Percentiles rank a stretch among this genome's conserved stretches.
phyloP scores from a whole-genome alignment of 2,329 filamentous ascomycete species.

The Huntiella moniliformis region DNA sequence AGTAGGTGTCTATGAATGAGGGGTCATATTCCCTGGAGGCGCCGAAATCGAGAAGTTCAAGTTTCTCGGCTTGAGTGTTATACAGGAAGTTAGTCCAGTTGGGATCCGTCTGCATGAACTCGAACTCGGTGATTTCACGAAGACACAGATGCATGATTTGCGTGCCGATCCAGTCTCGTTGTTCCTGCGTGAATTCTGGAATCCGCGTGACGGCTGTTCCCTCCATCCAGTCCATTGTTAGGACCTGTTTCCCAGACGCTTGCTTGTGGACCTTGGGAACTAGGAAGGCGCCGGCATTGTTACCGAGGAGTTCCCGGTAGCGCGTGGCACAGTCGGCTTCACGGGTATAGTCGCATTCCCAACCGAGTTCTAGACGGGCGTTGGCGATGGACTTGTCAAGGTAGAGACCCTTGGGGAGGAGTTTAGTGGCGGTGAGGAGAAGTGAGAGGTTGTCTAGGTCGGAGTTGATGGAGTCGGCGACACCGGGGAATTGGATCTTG shows the following conservation, averaged over 20 bases:
- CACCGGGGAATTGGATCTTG: constrained; percentile 94
- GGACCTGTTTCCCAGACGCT: constrained; percentile 66
- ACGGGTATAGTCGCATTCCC: constrained; percentile 91
- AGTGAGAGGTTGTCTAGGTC: constrained; percentile 87
- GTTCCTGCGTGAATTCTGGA: constrained; percentile 54
- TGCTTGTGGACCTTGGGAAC: constrained; percentile 63
- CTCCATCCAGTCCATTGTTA: constrained; percentile 85
- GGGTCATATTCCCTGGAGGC: constrained; percentile 72
- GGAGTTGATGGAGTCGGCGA: constrained; percentile 88
- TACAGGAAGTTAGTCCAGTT: constrained; percentile 99
- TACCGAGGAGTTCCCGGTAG: constrained; percentile 53
- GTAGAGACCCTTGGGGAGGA: constrained; percentile 81
- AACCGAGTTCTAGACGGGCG: constrained; percentile 73
- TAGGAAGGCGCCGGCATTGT: constrained; percentile 51
- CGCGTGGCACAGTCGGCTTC: constrained; percentile 66
- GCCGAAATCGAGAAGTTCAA: constrained; percentile 91
- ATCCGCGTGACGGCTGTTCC: constrained; percentile 74
- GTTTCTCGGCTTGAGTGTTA: constrained; percentile 49
- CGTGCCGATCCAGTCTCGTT: constrained; percentile 90
- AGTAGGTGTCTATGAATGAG: constrained; percentile 62
- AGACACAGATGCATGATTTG: constrained; percentile 83
- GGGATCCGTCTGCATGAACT: constrained; percentile 97
- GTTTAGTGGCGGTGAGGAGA: constrained; percentile 71
- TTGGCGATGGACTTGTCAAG: constrained; percentile 96
- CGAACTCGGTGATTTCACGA: constrained; percentile 83